Evolutionary conservation across 352 stramenopile genomes (phyloP).

Genomic region (Phytophthora kernoviae): DNA sequence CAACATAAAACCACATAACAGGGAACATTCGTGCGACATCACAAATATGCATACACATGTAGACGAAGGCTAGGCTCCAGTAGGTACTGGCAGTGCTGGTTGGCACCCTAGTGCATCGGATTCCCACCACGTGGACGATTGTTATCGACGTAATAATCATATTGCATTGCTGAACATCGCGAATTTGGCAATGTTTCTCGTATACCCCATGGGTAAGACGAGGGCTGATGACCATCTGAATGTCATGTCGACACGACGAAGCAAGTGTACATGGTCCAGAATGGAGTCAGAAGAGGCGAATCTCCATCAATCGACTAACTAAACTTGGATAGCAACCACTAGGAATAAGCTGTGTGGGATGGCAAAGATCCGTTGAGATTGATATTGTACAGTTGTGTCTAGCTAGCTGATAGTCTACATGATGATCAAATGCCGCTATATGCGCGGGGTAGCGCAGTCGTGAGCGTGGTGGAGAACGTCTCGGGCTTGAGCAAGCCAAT

Average conservation of each 20-base stretch:
- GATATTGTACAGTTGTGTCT: slow-evolving; percentile 37
- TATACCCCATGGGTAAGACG: too few relatives aligned
- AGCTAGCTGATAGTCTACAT: slow-evolving; percentile 26
- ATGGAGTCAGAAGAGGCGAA: neutral
- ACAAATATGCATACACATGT: neutral
- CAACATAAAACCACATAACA: neutral
- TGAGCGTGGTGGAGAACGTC: slow-evolving; percentile 23
- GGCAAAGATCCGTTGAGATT: neutral
- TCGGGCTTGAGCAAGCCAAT: slow-evolving; percentile 18
- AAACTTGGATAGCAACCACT: neutral
- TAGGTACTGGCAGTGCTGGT: too few relatives aligned
- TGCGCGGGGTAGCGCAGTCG: slow-evolving; percentile 16
- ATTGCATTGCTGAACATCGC: too few relatives aligned
- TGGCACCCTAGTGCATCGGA: too few relatives aligned
- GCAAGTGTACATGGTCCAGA: too few relatives aligned
- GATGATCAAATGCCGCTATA: slow-evolving; percentile 28
- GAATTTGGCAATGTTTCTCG: too few relatives aligned
- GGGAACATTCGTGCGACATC: neutral
- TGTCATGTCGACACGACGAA: too few relatives aligned
- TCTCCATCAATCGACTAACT: neutral
- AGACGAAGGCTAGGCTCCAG: too few relatives aligned
- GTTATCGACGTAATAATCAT: too few relatives aligned
- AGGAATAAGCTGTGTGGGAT: neutral
- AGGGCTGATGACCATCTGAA: too few relatives aligned
- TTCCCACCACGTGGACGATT: too few relatives aligned